Evolutionary conservation across 1,284 basidiomycete species (phyloP).

Genomic region (Tranzscheliella williamsii): DNA sequence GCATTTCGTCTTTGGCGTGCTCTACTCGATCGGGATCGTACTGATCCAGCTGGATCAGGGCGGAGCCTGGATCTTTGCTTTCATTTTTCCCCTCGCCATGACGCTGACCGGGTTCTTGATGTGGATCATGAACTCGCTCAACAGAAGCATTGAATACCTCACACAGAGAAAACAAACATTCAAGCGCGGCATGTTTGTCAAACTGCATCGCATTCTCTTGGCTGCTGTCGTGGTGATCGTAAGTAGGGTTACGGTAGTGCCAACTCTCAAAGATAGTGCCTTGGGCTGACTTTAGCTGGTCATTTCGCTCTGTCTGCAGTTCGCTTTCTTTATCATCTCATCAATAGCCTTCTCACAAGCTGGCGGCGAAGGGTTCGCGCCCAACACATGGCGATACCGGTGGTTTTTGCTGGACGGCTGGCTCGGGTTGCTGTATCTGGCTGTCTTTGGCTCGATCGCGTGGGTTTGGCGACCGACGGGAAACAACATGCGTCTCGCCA

Average conservation of each 20-base stretch:
- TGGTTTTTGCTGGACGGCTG: conserved; percentile 99
- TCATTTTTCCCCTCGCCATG: conserved; percentile 87
- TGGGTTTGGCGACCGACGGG: conserved; percentile 92
- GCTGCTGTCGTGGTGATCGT: conserved; percentile 79
- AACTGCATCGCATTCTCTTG: conserved; percentile 84
- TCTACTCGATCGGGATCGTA: conserved; percentile 65
- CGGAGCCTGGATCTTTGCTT: conserved; percentile 60
- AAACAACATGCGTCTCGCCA: conserved; percentile 75
- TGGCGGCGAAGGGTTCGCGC: conserved; percentile 86
- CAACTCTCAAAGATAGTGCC: not conserved
- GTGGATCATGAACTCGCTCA: conserved; percentile 69
- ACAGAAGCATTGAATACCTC: conserved; percentile 50
- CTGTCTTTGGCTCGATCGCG: conserved; percentile 77
- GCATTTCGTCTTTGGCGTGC: conserved; percentile 87
- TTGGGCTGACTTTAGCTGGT: too few species aligned
- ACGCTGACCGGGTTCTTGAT: conserved; percentile 90
- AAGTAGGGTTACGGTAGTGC: conserved; percentile 1
- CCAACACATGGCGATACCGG: conserved; percentile 86
- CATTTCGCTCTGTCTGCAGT: conserved; percentile 4
- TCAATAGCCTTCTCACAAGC: conserved; percentile 87
- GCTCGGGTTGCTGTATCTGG: conserved; percentile 69
- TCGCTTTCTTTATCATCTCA: conserved; percentile 85
- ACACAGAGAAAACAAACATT: conserved; percentile 55
- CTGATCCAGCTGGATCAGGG: conserved; percentile 74
- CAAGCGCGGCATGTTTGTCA: conserved; percentile 62